Percentiles rank a stretch among this genome's conserved stretches.
phyloP scores from a whole-genome alignment of 305 asterid genomes.

The Fraxinus sp. region DNA sequence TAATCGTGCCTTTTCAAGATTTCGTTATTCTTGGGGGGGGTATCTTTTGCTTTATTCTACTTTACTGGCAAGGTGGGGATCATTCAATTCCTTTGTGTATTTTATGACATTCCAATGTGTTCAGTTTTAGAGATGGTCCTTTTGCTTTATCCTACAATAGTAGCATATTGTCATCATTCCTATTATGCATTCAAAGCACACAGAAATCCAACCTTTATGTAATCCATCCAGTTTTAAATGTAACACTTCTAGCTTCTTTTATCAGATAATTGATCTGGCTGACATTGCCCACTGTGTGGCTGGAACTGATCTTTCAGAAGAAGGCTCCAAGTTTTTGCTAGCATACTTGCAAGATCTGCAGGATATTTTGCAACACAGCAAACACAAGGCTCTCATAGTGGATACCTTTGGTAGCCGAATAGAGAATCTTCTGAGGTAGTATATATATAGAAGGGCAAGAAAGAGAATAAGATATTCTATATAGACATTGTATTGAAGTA shows the following conservation, averaged over 20 bases:
- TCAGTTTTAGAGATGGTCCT: neutral
- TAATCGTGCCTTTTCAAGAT: neutral
- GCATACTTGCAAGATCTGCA: slow-evolving; percentile 81
- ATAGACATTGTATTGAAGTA: slow-evolving; percentile 22
- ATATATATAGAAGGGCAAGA: slow-evolving; percentile 23
- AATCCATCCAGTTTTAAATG: slow-evolving; percentile 4
- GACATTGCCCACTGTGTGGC: slow-evolving; percentile 88
- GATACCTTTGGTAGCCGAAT: slow-evolving; percentile 89
- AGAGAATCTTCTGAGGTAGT: slow-evolving; percentile 82
- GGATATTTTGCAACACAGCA: slow-evolving; percentile 71
- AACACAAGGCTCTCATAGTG: slow-evolving; percentile 75
- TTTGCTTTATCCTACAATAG: slow-evolving; percentile 21
- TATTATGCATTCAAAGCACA: slow-evolving; percentile 11
- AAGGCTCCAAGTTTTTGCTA: slow-evolving; percentile 75
- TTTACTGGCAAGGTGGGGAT: neutral
- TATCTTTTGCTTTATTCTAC: neutral
- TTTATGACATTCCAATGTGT: neutral
- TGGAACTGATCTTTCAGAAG: slow-evolving; percentile 61
- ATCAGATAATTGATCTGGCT: slow-evolving; percentile 79
- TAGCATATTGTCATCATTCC: slow-evolving; percentile 16
- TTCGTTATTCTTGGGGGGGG: no score
- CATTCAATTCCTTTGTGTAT: slow-evolving; percentile 1
- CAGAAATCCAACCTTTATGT: neutral
- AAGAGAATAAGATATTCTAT: slow-evolving; percentile 8
- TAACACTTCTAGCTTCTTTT: slow-evolving; percentile 31